phyloP scores from a whole-genome alignment of 345 rosid genomes.

The Salix exigua region DNA sequence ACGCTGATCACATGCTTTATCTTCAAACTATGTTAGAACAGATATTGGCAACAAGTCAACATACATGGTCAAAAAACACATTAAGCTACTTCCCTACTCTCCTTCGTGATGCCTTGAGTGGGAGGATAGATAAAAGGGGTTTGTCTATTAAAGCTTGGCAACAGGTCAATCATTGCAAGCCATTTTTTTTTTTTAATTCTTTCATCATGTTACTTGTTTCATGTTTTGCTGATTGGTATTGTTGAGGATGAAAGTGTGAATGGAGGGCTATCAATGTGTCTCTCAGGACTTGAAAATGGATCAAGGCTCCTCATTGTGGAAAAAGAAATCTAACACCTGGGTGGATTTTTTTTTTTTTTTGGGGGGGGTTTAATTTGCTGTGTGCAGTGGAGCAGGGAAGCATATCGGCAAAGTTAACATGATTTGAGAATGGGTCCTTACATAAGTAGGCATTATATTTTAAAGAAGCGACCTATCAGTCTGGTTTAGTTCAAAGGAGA shows the following conservation, averaged over 20 bases:
- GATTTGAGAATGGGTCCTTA: not conserved
- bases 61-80: constrained; percentile 94
- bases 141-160: constrained; percentile 78
- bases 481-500: not conserved
- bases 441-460: not conserved
- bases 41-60: constrained; percentile 82
- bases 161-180: constrained; percentile 42
- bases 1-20: constrained; percentile 88
- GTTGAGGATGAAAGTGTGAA: not conserved
- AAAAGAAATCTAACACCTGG: no score
- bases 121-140: constrained; percentile 68
- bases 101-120: constrained; percentile 65
- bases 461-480: no score
- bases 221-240: not conserved
- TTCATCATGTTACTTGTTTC: not conserved
- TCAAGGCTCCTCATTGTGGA: no score
- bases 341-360: no score
- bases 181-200: not conserved
- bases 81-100: constrained; percentile 75
- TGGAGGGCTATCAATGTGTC: no score
- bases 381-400: no score
- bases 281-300: no score
- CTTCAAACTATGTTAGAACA: constrained; percentile 91
- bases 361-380: no score
- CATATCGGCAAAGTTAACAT: not conserved